Evolutionary conservation across 345 rosid genomes (phyloP), one percentile per base, ranked within the genome.

Genomic region (Limnanthes douglasii): DNA sequence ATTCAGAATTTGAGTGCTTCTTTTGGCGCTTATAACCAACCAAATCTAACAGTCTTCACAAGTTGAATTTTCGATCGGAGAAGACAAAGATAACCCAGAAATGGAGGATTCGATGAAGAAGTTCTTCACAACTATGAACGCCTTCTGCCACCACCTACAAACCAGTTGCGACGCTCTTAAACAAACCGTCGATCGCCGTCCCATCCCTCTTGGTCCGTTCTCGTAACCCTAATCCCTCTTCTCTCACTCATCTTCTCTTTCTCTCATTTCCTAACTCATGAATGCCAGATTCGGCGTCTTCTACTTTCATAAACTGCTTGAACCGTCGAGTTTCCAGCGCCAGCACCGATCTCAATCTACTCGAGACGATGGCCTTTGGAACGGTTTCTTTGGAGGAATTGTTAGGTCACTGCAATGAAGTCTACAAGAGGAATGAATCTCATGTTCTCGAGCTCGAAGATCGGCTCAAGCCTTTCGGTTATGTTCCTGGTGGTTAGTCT

Each of bases 321-420:
- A 86, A 66, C 57, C 86, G 81, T 6, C 66, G 84, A n/a, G 57
- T 81, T 15, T 57, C 77, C 5, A 36, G 37, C 1, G 69, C 69
- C n/a, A 48, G 56, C 33, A 11, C 45, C 21, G 94, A 78, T 17
- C 57, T 86, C 8, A 64, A 61, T 50, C 25, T 73, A 31, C 85
- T 86, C 1, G 94, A 82, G 2, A 68, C 79, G 0, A 73, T 78
- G 88, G 64, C 88, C 5, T 70, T 78, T 5, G 93, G 79, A 11
- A 78, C 85, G 0, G 82, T 86, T 10, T 86, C 97, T 1, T 82
- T 82, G 5, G 94, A 78, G 60, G 96, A 78, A 56, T 69, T 78
- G 3, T 45, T 81, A 33, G 88, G 96, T 51, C 86, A 86, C 31
- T 81, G 92, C 51, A 70, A 56, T 38, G 72, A 81, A 48, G 64